Evolutionary conservation across 2,329 filamentous ascomycete species (phyloP).

Genomic region (Penicillium concentricum): DNA sequence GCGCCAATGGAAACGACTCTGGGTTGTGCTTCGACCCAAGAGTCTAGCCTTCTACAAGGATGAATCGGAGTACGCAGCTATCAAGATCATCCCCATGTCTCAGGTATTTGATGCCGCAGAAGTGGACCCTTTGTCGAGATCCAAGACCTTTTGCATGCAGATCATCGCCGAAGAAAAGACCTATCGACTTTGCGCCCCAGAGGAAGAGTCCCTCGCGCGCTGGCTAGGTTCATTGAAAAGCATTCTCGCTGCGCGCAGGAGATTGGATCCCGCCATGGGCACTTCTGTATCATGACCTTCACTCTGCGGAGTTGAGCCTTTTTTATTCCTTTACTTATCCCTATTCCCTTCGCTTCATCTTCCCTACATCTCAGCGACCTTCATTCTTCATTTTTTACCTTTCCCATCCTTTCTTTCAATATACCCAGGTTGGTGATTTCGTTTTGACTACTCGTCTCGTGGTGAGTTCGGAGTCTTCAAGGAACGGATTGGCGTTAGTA

Average conservation of each 20-base stretch:
- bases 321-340: not conserved
- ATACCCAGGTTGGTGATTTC: conserved; percentile 21
- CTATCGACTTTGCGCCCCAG: conserved; percentile 71
- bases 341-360: not conserved
- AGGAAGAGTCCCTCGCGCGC: conserved; percentile 78
- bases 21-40: conserved; percentile 84
- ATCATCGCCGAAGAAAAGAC: conserved; percentile 91
- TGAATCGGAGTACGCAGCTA: conserved; percentile 82
- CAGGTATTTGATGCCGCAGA: conserved; percentile 88
- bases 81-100: conserved; percentile 75
- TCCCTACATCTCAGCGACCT: not conserved
- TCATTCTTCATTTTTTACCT: not conserved
- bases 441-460: conserved; percentile 1
- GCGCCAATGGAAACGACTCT: conserved; percentile 90
- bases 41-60: conserved; percentile 91
- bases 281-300: conserved; percentile 5
- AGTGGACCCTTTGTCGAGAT: conserved; percentile 81
- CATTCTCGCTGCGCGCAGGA: conserved; percentile 40
- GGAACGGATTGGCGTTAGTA: conserved; percentile 15
- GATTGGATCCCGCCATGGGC: conserved; percentile 26
- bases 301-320: not conserved
- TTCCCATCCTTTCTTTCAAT: conserved; percentile 15
- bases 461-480: conserved; percentile 7
- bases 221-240: conserved; percentile 93
- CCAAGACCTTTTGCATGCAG: conserved; percentile 83